phyloP scores from a whole-genome alignment of 257 asterid species.

The Coffea eugenioides region DNA sequence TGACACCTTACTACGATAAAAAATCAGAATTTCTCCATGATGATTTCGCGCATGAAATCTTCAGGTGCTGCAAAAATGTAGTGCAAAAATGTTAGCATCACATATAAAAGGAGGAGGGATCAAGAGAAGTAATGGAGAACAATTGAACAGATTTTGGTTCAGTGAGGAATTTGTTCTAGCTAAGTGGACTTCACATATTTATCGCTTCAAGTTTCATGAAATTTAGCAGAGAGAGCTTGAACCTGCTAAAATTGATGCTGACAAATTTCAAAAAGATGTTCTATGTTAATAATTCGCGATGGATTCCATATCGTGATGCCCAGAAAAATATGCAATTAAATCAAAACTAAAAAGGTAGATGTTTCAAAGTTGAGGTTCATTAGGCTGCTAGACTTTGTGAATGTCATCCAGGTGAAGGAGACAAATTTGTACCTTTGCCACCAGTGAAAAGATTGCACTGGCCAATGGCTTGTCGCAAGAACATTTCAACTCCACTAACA shows the following conservation, averaged over 20 bases:
- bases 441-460: slow-evolving; percentile 63
- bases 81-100: slow-evolving; percentile 29
- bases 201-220: neutral
- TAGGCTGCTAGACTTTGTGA: neutral
- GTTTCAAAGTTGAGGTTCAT: neutral
- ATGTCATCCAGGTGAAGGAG: neutral
- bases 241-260: neutral
- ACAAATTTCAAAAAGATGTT: neutral
- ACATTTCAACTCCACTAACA: slow-evolving; percentile 75
- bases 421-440: slow-evolving; percentile 31
- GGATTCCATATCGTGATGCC: too few relatives aligned
- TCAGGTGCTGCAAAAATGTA: slow-evolving; percentile 57
- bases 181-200: neutral
- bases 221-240: neutral
- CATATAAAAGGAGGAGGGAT: neutral
- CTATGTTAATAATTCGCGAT: too few relatives aligned
- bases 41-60: slow-evolving; percentile 56
- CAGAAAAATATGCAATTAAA: too few relatives aligned
- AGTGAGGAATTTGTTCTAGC: neutral
- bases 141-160: neutral
- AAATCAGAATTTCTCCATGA: slow-evolving; percentile 47
- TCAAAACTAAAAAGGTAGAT: too few relatives aligned
- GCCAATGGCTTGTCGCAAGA: slow-evolving; percentile 61
- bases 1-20: neutral
- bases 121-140: neutral